Base-by-base conservation (phyloP, 2,329 filamentous ascomycete species). In the Fusarium lyarnte region DNA sequence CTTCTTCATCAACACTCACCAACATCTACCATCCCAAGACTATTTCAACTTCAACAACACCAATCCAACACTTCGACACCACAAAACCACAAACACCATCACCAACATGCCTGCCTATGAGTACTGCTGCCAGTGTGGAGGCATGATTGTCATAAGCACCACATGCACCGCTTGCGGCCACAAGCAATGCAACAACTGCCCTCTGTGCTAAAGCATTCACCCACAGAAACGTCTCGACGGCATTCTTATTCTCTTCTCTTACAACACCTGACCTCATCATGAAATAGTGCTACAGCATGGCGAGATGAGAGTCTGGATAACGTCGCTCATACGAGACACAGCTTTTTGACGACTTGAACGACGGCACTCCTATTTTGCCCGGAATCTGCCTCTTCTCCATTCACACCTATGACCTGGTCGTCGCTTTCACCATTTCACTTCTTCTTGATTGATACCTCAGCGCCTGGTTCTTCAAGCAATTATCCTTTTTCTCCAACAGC, bases 141-240 rank as follows among this genome's bases (percentile, higher is more conserved):
- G 83, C 80, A 86, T 88, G 81, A 87, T 88, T 74, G 86, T 88
- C 82, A 88, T 88, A 81, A 88, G 85, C 84, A 86, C 81, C 78
- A 84, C 82, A 58, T 88, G 86, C 83, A 82, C 80, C 68, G 81
- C 82, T 76, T 88, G 86, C 78, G 81, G 82, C 57, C 86, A 88
- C 81, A 79, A 82, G 73, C 84, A 87, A 76, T 88, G 86, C 84
- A 77, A 73, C 66, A 79, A 84, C 65, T 88, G 86, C 79, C 77
- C 82, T 54, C 70, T 76, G 64, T 81, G 76, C 61, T 82, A 79
- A 79, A 74, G 55, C 9, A 21, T n/a, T 42, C 46, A 55, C 42
- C 38, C 43, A 52, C 52, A 23, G 45, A 47, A 33, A n/a, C 38
- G 38, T 61, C 68, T 70, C 46, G 59, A 73, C 42, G 27, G 45